Base-by-base conservation (phyloP, 441 rosid species). In the Populus tomentosa region DNA sequence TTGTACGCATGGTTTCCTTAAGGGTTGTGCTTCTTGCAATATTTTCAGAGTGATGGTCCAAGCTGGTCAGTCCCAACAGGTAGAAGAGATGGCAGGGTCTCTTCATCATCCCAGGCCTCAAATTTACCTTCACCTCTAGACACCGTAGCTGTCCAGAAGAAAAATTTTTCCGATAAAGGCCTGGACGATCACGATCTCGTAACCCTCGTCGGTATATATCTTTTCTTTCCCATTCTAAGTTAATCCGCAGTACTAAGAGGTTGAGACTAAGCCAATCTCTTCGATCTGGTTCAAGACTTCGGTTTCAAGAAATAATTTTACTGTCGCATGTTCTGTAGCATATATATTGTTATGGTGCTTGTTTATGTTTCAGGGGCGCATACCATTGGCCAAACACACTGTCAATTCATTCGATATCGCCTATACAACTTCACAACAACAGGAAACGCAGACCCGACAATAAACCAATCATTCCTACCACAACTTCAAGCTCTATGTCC, bases 51-150 rank as follows among this genome's bases (percentile, higher is more conserved):
- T 71, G 84, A 79, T 36, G 98, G 93, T 4, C 94, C 92, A 72
- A 88, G 88, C 70, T 93, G 94, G 96, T 5, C 78, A 70, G 93
- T 91, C 33, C 94, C 94, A 36, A 91, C 94, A 10, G 93, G 98
- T 4, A 82, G 94, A 81, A 91, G 90, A 88, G 96, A 93, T 73
- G 94, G 96, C 20, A 88, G 87, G 73, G 73, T 87, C 23, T 91
- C 93, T 28, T 78, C 72, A 67, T 82, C 90, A 11, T 83, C 90
- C 13, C 87, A 89, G 74, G 88, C 83, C 40, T 67, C 89, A 30
- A 87, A 72, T 76, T 87, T 87, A 75, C 96, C 96, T 24, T 87
- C 92, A 28, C 91, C 90, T 61, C 80, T 86, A 6, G 98, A 90
- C 76, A 83, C 98, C 65, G 76, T 86, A 11, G 79, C 86, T 32